Evolutionary conservation across 805 yeast species (phyloP).

Genomic region (Starmera dryadoides): DNA sequence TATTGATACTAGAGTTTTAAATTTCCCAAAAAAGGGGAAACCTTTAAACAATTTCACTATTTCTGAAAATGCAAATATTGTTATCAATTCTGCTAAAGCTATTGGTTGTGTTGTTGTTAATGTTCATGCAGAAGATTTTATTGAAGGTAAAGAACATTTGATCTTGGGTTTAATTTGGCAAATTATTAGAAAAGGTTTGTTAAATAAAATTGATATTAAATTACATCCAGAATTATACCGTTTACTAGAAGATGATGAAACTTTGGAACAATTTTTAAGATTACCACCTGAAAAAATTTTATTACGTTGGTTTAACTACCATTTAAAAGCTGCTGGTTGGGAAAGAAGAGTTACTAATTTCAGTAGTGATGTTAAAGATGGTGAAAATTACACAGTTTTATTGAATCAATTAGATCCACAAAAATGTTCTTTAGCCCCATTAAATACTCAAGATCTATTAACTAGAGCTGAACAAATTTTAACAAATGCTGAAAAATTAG

Average conservation of each 20-base stretch:
- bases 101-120: constrained; percentile 98
- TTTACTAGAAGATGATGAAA: constrained; percentile 91
- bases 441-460: constrained; percentile 67
- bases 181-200: constrained; percentile 91
- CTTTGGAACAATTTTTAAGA: constrained; percentile 92
- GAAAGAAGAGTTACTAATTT: constrained; percentile 80
- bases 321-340: constrained; percentile 88
- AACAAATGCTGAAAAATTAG: constrained; percentile 81
- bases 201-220: constrained; percentile 92
- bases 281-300: constrained; percentile 96
- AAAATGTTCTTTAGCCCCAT: constrained; percentile 73
- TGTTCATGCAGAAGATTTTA: constrained; percentile 92
- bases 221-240: constrained; percentile 95
- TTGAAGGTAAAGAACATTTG: constrained; percentile 90
- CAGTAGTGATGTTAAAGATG: constrained; percentile 83
- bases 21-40: constrained; percentile 77
- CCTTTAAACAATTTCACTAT: constrained; percentile 87
- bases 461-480: constrained; percentile 85
- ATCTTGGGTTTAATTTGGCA: constrained; percentile 94
- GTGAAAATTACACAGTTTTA: constrained; percentile 89
- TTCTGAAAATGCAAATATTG: constrained; percentile 95
- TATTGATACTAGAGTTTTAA: constrained; percentile 94
- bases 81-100: constrained; percentile 96
- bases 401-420: constrained; percentile 85
- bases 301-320: constrained; percentile 96